These are phyloP conservation scores for Mycena vulgaris DNA, from an alignment of 768 basidiomycete genomes.

Conservation along the genomic window DNA sequence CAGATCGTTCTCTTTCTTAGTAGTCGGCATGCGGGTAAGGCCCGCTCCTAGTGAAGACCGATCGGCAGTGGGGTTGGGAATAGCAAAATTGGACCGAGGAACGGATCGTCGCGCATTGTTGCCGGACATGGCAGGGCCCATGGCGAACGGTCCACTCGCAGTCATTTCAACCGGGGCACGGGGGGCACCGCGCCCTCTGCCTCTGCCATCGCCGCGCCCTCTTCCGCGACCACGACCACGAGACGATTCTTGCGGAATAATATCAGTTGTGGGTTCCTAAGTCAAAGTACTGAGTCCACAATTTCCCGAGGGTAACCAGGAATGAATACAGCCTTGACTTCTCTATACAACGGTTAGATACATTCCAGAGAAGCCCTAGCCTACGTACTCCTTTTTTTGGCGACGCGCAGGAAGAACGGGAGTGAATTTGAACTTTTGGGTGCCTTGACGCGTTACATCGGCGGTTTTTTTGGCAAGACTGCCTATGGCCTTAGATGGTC, in stretches of 20 bases:
- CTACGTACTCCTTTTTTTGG: slow-evolving; percentile 78
- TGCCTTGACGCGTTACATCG: slow-evolving; percentile 82
- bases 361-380: slow-evolving; percentile 8
- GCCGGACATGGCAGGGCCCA: slow-evolving; percentile 84
- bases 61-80: slow-evolving; percentile 59
- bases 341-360: slow-evolving; percentile 55
- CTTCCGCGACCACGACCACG: slow-evolving; percentile 64
- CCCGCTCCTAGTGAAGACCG: slow-evolving; percentile 62
- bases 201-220: slow-evolving; percentile 52
- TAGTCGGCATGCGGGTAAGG: slow-evolving; percentile 65
- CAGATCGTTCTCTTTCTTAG: slow-evolving; percentile 59
- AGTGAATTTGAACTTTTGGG: slow-evolving; percentile 85
- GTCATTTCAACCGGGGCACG: slow-evolving; percentile 79
- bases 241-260: slow-evolving; percentile 49
- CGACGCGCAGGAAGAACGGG: slow-evolving; percentile 83
- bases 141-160: slow-evolving; percentile 89
- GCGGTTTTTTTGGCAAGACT: slow-evolving; percentile 81
- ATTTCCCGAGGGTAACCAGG: background rate
- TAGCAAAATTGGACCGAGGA: slow-evolving; percentile 71
- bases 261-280: slow-evolving; percentile 64
- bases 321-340: slow-evolving; percentile 74
- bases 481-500: slow-evolving; percentile 73
- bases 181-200: slow-evolving; percentile 56
- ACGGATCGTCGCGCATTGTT: slow-evolving; percentile 65
- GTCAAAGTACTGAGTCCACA: slow-evolving; percentile 27